Evolutionary conservation across 169 alveolate genomes (phyloP).

Genomic region (Neospora caninum): DNA sequence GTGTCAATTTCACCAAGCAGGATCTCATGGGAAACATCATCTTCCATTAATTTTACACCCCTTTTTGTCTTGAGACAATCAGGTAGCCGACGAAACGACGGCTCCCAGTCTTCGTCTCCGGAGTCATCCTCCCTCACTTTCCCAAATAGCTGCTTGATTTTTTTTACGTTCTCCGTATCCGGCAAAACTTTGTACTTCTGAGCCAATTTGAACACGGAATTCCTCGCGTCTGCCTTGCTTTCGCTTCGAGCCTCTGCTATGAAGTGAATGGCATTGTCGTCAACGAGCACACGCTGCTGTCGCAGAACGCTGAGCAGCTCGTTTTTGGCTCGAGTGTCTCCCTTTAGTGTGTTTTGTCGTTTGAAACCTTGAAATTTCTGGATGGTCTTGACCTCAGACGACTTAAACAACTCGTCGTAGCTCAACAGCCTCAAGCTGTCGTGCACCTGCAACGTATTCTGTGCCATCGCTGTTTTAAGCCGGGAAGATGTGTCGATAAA

Average conservation of each 20-base stretch:
- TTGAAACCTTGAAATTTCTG: conserved; percentile 34
- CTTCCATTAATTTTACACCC: neutral
- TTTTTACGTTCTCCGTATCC: conserved; percentile 68
- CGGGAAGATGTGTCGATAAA: too few relatives aligned
- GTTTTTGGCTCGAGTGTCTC: conserved; percentile 24
- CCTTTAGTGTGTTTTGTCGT: conserved; percentile 20
- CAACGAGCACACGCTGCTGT: conserved; percentile 73
- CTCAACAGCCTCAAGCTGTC: conserved; percentile 37
- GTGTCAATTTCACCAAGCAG: conserved; percentile 51
- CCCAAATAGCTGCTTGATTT: conserved; percentile 73
- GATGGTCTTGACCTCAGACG: conserved; percentile 11
- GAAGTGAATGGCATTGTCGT: conserved; percentile 75
- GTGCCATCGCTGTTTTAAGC: neutral
- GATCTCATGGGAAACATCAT: conserved; percentile 50
- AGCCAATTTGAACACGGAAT: conserved; percentile 74
- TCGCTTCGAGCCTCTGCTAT: conserved; percentile 72
- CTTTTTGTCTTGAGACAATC: neutral
- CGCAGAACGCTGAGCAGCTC: conserved; percentile 56
- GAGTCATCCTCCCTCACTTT: conserved; percentile 75
- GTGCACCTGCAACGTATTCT: neutral
- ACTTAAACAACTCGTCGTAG: conserved; percentile 46
- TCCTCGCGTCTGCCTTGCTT: conserved; percentile 77
- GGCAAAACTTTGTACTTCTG: conserved; percentile 74
- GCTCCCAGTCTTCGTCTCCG: conserved; percentile 78
- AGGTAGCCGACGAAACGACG: conserved; percentile 59